Evolutionary conservation across 352 stramenopile species (phyloP).

Genomic region (Plasmopara viticola): DNA sequence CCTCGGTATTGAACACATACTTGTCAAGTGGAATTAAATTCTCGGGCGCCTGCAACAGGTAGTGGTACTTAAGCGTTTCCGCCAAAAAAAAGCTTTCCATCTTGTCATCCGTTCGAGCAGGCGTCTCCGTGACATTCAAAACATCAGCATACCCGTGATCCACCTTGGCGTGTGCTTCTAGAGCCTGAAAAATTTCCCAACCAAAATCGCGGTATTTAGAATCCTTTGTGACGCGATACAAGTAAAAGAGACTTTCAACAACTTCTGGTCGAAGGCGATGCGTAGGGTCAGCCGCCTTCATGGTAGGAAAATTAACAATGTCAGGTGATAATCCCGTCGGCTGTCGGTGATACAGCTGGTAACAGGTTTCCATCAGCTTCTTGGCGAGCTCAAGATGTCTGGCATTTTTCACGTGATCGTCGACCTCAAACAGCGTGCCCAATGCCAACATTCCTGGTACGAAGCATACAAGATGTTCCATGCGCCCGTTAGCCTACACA

Average conservation of each 20-base stretch:
- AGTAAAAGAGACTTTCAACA: constrained; percentile 94
- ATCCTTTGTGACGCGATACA: constrained; percentile 94
- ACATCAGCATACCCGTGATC: constrained; percentile 83
- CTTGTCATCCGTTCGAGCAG: constrained; percentile 80
- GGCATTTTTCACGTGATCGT: constrained; percentile 64
- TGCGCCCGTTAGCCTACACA: constrained; percentile 48
- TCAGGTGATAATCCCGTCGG: constrained; percentile 92
- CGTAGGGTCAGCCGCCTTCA: constrained; percentile 55
- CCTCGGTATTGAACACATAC: constrained; percentile 96
- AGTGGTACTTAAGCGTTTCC: constrained; percentile 85
- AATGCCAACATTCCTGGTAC: constrained; percentile 90
- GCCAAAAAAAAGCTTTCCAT: constrained; percentile 99
- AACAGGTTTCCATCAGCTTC: constrained; percentile 90
- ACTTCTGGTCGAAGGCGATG: constrained; percentile 95
- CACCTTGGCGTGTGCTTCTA: constrained; percentile 90
- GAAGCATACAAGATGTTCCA: constrained; percentile 98
- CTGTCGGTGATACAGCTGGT: constrained; percentile 90
- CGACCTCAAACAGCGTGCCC: constrained; percentile 65
- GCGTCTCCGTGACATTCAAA: constrained; percentile 40
- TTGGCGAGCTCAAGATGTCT: constrained; percentile 83
- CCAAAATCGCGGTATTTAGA: constrained; percentile 92
- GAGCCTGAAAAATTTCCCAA: constrained; percentile 92
- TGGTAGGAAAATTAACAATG: constrained; percentile 83
- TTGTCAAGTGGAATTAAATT: constrained; percentile 87
- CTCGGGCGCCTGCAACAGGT: constrained; percentile 8